Conservation (phyloP, 2,329 filamentous ascomycete genomes). For the Xylogone sp. region DNA sequence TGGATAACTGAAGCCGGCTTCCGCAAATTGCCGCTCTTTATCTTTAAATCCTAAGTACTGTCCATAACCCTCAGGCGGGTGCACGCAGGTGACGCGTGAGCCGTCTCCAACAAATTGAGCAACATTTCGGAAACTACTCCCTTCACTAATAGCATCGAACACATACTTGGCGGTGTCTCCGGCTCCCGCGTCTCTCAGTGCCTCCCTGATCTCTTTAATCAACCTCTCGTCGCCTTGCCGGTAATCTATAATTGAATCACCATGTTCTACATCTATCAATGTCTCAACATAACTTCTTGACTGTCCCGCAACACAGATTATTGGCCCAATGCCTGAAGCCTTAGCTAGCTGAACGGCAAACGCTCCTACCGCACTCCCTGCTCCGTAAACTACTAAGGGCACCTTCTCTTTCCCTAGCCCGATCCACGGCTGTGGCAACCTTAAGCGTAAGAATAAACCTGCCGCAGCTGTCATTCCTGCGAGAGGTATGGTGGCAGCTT, state of each 20-base stretch:
- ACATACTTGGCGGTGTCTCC: constrained; percentile 11
- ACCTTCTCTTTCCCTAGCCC: too few species aligned
- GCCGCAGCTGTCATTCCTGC: too few species aligned
- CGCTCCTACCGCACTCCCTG: constrained; percentile 48
- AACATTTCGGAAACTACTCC: constrained; percentile 14
- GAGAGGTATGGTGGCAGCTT: too few species aligned
- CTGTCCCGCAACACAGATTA: constrained; percentile 53
- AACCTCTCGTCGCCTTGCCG: constrained; percentile 40
- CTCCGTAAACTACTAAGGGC: constrained; percentile 45
- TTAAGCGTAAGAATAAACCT: too few species aligned
- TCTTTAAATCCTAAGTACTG: too few species aligned
- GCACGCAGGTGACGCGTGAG: too few species aligned
- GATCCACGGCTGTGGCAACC: too few species aligned
- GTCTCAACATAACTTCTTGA: constrained; percentile 39
- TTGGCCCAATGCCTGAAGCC: constrained; percentile 53
- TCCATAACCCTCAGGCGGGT: too few species aligned
- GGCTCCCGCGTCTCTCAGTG: too few species aligned
- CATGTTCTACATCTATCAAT: constrained; percentile 44
- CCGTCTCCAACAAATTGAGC: constrained; percentile 9
- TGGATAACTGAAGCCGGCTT: too few species aligned
- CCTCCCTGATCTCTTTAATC: constrained; percentile 8
- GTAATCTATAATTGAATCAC: constrained; percentile 52
- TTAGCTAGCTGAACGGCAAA: constrained; percentile 55
- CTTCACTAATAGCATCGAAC: constrained; percentile 12
- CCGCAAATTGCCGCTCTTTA: too few species aligned